Evolutionary conservation across 176 grass and related monocot species (phyloP), one percentile per base, ranked within the genome.

Genomic region (Eragrostis nindensis): DNA sequence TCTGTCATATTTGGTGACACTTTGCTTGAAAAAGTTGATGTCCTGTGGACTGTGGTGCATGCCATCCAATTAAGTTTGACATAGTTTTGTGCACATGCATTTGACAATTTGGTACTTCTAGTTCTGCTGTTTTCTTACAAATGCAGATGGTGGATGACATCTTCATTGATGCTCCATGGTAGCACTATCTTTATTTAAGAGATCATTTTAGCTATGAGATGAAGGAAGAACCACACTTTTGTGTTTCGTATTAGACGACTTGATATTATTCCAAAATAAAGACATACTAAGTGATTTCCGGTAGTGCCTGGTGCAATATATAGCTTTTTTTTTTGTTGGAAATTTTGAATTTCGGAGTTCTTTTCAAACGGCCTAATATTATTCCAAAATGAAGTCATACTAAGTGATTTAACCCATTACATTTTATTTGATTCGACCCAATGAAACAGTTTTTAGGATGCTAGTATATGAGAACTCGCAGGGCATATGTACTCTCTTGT

Each of bases 1-100:
- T 59, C 3, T 78, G 13, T 69, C 16, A 64, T 56, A 42, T 27
- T 64, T 76, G 22, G 24, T 17, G 10, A 30, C 0, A 5, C 68
- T 67, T 80, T 75, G 62, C 70, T 36, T 79, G 44, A 22, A 64
- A 43, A 70, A 68, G 22, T 87, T 75, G 55, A 12, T 36, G 32
- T 36, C 32, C 32, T 4, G 24, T 70, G 52, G 19, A 22, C 17
- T 19, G 48, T 57, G 45, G 41, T 56, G 16, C 39, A 68, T 75
- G 26, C 21, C 39, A 81, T 68, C 62, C 11, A 69, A 40, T 75
- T 69, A 69, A 36, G 16, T 62, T 11, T 41, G 41, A 18, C 18
- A 40, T 47, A 45, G 49, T 70, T 70, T 77, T 85, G 1, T 55
- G 67, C 71, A 44, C 19, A 26, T 67, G 76, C 8, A 66, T 67